These are phyloP conservation scores for Colletotrichum sp. DNA, from an alignment of 2,329 filamentous ascomycete species.

Conservation along the genomic window DNA sequence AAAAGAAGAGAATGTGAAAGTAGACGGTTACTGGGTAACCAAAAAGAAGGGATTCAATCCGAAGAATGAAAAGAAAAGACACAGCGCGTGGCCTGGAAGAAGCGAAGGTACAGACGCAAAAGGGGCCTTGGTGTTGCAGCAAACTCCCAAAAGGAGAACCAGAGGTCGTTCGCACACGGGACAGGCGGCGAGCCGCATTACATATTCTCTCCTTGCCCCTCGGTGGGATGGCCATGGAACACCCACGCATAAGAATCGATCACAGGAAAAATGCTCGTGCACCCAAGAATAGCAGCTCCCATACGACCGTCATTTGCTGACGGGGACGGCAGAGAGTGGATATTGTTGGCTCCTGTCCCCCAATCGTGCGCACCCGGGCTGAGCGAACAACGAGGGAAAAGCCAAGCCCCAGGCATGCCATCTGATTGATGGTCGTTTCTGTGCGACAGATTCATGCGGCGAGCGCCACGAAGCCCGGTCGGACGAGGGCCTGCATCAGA, in stretches of 20 bases:
- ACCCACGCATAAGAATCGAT: neutral
- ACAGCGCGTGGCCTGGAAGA: neutral
- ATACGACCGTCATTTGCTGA: neutral
- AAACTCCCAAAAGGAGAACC: neutral
- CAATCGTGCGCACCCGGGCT: neutral
- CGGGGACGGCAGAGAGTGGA: neutral
- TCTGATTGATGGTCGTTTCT: slow-evolving; percentile 17
- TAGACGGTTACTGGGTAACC: neutral
- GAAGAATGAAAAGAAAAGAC: neutral
- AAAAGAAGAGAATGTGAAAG: neutral
- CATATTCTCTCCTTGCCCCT: neutral
- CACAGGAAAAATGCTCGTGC: neutral
- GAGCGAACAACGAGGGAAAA: neutral
- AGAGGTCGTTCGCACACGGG: neutral
- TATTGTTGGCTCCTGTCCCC: neutral
- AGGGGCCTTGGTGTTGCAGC: neutral
- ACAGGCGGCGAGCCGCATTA: slow-evolving; percentile 7
- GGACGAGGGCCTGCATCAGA: slow-evolving; percentile 19
- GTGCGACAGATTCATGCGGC: slow-evolving; percentile 18
- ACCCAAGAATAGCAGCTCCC: slow-evolving; percentile 9
- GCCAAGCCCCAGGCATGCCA: neutral
- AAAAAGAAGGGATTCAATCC: slow-evolving; percentile 17
- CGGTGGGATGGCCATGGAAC: neutral
- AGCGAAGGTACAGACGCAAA: slow-evolving; percentile 10
- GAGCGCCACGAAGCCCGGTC: slow-evolving; percentile 10